A percentile compares a stretch with the other conserved stretches of the same genome.
Evolutionary conservation across 371 early-diverging fungal genomes (phyloP).

Genomic region (Mortierella sp.): DNA sequence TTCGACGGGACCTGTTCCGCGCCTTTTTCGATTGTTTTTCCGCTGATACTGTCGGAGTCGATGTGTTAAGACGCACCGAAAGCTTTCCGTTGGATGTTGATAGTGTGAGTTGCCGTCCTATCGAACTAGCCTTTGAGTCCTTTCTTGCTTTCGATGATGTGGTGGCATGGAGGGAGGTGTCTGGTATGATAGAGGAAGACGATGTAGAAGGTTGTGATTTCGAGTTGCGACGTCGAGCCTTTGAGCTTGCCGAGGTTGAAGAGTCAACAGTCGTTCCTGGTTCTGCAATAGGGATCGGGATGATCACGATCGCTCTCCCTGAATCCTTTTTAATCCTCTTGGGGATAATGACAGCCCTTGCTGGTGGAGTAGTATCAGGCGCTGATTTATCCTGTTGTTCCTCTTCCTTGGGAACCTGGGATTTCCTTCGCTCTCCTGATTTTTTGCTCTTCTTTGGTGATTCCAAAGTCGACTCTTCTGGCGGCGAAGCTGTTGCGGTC

Average conservation of each 20-base stretch:
- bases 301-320: slow-evolving; percentile 38
- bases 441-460: slow-evolving; percentile 23
- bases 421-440: slow-evolving; percentile 20
- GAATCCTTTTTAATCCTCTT: slow-evolving; percentile 18
- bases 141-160: slow-evolving; percentile 20
- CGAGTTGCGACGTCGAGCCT: slow-evolving; percentile 23
- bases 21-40: slow-evolving; percentile 23
- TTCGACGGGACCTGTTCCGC: slow-evolving; percentile 20
- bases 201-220: slow-evolving; percentile 8
- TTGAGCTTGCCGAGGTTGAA: slow-evolving; percentile 6
- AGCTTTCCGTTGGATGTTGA: slow-evolving; percentile 38
- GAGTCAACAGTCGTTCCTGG: not conserved
- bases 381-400: slow-evolving; percentile 5
- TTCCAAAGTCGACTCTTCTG: slow-evolving; percentile 1
- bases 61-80: slow-evolving; percentile 8
- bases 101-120: slow-evolving; percentile 23
- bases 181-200: not conserved
- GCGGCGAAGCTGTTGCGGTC: slow-evolving; percentile 2
- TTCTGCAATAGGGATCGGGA: slow-evolving; percentile 26
- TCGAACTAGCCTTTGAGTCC: slow-evolving; percentile 3
- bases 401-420: slow-evolving; percentile 2
- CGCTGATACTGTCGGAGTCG: not conserved
- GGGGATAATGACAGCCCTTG: slow-evolving; percentile 21
- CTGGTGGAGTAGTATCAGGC: not conserved
- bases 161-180: not conserved